phyloP scores from a whole-genome alignment of 1,284 basidiomycete genomes.

The Golubevia sp. region DNA sequence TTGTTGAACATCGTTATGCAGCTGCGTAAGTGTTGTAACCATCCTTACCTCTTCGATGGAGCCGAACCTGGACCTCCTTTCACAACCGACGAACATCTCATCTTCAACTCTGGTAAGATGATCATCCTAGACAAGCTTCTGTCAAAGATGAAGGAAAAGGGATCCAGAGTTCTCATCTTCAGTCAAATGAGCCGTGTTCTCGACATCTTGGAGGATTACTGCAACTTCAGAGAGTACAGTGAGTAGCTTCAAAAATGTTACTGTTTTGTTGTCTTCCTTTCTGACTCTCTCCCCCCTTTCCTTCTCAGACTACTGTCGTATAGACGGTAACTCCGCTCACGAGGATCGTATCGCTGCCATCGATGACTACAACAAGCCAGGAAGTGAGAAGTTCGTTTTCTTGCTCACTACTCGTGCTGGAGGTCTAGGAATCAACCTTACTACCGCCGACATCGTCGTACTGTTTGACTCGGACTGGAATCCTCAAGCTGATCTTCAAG shows the following conservation, averaged over 20 bases:
- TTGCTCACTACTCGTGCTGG: constrained; percentile 97
- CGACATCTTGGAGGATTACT: constrained; percentile 97
- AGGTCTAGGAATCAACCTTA: constrained; percentile 95
- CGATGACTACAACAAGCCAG: constrained; percentile 96
- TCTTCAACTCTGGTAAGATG: constrained; percentile 97
- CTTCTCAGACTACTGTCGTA: constrained; percentile 84
- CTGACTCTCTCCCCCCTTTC: not conserved
- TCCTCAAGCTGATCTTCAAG: constrained; percentile 96
- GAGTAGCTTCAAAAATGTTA: constrained; percentile 55
- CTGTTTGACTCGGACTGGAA: constrained; percentile 99
- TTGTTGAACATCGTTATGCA: constrained; percentile 99
- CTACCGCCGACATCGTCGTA: constrained; percentile 91
- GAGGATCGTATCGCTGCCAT: constrained; percentile 95
- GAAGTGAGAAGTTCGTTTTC: constrained; percentile 95
- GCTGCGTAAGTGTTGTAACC: constrained; percentile 69
- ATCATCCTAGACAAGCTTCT: constrained; percentile 94
- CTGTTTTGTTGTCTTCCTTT: not conserved
- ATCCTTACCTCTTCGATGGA: constrained; percentile 67
- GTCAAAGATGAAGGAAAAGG: constrained; percentile 81
- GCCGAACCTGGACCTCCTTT: constrained; percentile 92
- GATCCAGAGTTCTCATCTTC: constrained; percentile 94
- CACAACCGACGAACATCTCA: constrained; percentile 95
- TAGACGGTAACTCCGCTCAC: constrained; percentile 92
- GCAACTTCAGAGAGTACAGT: constrained; percentile 88
- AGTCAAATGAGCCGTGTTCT: constrained; percentile 96